These are phyloP conservation scores for Cryptococcus sp. DNA, from an alignment of 1,284 basidiomycete species.

Conservation along the genomic window DNA sequence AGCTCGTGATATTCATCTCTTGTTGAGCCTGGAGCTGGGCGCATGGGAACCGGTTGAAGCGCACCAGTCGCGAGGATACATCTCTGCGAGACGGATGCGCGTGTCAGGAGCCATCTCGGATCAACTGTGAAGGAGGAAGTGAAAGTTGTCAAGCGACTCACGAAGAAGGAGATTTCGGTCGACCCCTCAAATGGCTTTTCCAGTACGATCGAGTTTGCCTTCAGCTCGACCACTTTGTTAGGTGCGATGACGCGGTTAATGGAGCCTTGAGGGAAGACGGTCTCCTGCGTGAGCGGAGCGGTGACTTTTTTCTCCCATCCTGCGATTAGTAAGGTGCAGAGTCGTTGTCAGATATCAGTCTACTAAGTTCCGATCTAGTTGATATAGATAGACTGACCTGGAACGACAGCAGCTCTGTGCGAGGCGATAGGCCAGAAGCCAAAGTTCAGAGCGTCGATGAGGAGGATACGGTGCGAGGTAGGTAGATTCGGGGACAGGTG, in stretches of 20 bases:
- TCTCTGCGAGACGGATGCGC: conserved; percentile 21
- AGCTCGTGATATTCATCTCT: conserved; percentile 23
- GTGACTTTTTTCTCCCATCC: conserved; percentile 52
- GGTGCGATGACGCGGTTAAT: conserved; percentile 41
- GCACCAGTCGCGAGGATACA: conserved; percentile 49
- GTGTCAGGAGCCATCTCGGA: neutral
- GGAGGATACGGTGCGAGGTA: conserved; percentile 49
- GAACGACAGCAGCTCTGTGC: conserved; percentile 52
- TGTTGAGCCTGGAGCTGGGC: conserved; percentile 34
- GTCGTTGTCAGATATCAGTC: neutral
- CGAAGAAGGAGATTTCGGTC: conserved; percentile 49
- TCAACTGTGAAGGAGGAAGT: neutral
- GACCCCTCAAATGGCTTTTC: conserved; percentile 49
- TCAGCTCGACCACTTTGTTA: conserved; percentile 49
- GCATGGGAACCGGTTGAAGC: conserved; percentile 46
- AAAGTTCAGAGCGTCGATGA: conserved; percentile 52
- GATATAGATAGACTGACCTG: conserved; percentile 34
- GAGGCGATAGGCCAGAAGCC: conserved; percentile 49
- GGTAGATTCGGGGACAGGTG: conserved; percentile 46
- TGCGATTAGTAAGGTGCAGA: conserved; percentile 6
- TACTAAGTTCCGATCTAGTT: neutral
- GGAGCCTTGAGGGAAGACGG: conserved; percentile 40
- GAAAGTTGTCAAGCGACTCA: conserved; percentile 23
- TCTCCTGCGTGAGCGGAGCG: conserved; percentile 37
- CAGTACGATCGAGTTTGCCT: conserved; percentile 39